Evolutionary conservation across 2,329 filamentous ascomycete species (phyloP).

Genomic region (Microdochium trichocladiopsis): DNA sequence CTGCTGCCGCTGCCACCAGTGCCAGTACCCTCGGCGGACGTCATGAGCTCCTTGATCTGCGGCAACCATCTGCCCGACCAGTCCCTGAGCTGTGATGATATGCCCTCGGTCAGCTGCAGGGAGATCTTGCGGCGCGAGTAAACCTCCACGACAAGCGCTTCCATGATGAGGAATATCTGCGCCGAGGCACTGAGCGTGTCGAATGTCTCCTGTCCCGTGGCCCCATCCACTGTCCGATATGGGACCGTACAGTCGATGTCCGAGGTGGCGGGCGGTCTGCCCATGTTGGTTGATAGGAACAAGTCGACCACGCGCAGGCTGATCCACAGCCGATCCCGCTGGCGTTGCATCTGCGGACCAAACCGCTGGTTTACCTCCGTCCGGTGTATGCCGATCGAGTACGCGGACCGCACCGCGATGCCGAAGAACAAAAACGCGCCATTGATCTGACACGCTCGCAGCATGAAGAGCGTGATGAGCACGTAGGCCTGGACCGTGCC

Average conservation of each 20-base stretch:
- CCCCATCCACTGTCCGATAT: slow-evolving; percentile 26
- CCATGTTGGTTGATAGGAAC: slow-evolving; percentile 46
- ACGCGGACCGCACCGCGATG: slow-evolving; percentile 42
- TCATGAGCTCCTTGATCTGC: slow-evolving; percentile 28
- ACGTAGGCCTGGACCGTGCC: slow-evolving; percentile 42
- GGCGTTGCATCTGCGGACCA: slow-evolving; percentile 10
- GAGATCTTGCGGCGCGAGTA: slow-evolving; percentile 48
- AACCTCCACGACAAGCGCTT: slow-evolving; percentile 42
- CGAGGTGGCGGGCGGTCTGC: slow-evolving; percentile 43
- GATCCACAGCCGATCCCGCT: slow-evolving; percentile 43
- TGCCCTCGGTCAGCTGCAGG: slow-evolving; percentile 43
- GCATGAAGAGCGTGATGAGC: slow-evolving; percentile 46
- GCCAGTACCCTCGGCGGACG: slow-evolving; percentile 12
- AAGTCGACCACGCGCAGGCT: slow-evolving; percentile 44
- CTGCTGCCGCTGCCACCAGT: not conserved
- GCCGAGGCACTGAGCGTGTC: slow-evolving; percentile 44
- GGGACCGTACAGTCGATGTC: slow-evolving; percentile 48
- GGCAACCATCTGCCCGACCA: slow-evolving; percentile 44
- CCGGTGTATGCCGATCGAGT: slow-evolving; percentile 45
- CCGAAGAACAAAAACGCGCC: slow-evolving; percentile 46
- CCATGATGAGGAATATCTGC: slow-evolving; percentile 44
- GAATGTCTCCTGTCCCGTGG: slow-evolving; percentile 28
- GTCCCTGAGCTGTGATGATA: slow-evolving; percentile 42
- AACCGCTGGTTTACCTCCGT: slow-evolving; percentile 48
- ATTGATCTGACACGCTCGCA: slow-evolving; percentile 47